Evolutionary conservation across 2,329 filamentous ascomycete species (phyloP).

Genomic region (Sporothrix humicola): DNA sequence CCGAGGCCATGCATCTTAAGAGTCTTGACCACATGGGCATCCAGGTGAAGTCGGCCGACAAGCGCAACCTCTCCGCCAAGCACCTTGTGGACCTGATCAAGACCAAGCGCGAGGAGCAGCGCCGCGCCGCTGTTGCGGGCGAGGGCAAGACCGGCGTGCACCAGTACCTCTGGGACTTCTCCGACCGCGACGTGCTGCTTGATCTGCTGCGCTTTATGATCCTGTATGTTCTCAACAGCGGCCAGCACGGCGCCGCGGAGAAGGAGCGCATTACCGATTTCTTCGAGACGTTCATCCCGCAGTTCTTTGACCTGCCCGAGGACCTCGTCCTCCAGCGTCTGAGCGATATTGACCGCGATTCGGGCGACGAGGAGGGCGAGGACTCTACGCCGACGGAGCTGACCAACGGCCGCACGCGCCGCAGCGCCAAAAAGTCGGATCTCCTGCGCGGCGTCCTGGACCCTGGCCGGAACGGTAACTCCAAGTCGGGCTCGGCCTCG

Average conservation of each 20-base stretch:
- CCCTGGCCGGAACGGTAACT: constrained; percentile 71
- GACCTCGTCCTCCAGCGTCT: constrained; percentile 71
- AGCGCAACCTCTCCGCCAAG: constrained; percentile 88
- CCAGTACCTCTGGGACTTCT: constrained; percentile 78
- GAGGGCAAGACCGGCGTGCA: constrained; percentile 56
- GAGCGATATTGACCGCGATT: constrained; percentile 70
- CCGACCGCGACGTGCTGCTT: constrained; percentile 70
- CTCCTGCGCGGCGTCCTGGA: constrained; percentile 87
- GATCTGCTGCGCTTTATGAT: constrained; percentile 68
- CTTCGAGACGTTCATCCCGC: constrained; percentile 75
- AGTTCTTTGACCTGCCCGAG: constrained; percentile 77
- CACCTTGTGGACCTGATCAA: constrained; percentile 89
- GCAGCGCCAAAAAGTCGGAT: constrained; percentile 77
- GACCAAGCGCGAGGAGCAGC: constrained; percentile 89
- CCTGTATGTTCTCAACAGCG: constrained; percentile 69
- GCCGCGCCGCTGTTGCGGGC: constrained; percentile 67
- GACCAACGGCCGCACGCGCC: constrained; percentile 68
- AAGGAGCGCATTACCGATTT: constrained; percentile 77
- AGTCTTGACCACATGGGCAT: constrained; percentile 97
- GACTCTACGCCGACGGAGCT: constrained; percentile 74
- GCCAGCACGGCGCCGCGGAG: constrained; percentile 72
- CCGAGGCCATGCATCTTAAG: constrained; percentile 91
- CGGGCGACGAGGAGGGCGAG: constrained; percentile 78
- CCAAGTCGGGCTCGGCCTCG: constrained; percentile 49
- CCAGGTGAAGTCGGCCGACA: constrained; percentile 84